Base-by-base conservation (phyloP, 1,284 basidiomycete species). In the Leccinum ponderosum region DNA sequence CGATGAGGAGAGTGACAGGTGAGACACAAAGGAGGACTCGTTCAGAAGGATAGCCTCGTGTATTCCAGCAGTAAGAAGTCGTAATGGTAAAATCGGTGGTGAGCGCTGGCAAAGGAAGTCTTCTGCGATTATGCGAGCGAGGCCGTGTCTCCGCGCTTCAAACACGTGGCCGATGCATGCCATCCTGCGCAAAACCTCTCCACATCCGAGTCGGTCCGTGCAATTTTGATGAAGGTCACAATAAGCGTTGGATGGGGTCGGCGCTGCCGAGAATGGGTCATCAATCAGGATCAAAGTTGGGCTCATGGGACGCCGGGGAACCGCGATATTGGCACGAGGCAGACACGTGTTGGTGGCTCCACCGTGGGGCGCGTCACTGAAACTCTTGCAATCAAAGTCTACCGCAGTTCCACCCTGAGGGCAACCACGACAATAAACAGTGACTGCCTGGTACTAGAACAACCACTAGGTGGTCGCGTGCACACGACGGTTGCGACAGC, bases 141-240 rank as follows among this genome's bases (percentile, higher is more conserved):
- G 55, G 62, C 37, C 54, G n/a, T 22, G 61, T 64, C 63, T 20
- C 44, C 44, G 66, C 69, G 62, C 55, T 29, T 52, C 44, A n/a
- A 52, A 64, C 70, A 72, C 71, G 70, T 73, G 70, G 47, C 31
- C 17, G 9, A 29, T 42, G 64, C 73, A 61, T 72, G 71, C 25
- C 44, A 57, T 42, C 14, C 17, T 27, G 29, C 51, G 25, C 50
- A 52, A 37, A 58, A 55, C 5, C 52, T 44, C 62, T 27, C 51
- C 54, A 48, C 44, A 63, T 33, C 50, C 53, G 51, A 64, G 55
- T 64, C 47, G n/a, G 55, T 62, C 62, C 64, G 54, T 61, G 63
- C 65, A 70, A 67, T 14, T 35, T n/a, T n/a, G 48, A 53, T 48
- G 39, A 44, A 22, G 52, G 51, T 59, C 56, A 12, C 42, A 50